phyloP scores from a whole-genome alignment of 192 early-diverging fungal species.

The Backusella morwellensis region DNA sequence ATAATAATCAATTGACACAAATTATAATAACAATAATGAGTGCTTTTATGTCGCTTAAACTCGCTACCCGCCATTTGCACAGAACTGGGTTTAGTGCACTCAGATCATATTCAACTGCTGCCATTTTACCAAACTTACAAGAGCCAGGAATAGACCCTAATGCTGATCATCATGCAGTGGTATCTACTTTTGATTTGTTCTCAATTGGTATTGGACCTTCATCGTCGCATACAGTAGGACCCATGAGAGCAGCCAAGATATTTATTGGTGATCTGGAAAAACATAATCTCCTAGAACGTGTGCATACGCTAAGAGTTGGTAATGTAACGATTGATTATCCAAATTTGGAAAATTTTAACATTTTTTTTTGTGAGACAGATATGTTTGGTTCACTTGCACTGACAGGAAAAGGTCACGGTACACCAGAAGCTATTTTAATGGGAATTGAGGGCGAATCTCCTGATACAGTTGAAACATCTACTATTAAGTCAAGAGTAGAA shows the following conservation, averaged over 20 bases:
- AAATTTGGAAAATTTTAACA: conserved; percentile 29
- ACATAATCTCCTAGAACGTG: conserved; percentile 61
- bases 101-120: conserved; percentile 18
- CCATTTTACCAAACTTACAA: neutral
- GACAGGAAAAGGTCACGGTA: conserved; percentile 96
- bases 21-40: neutral
- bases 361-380: conserved; percentile 48
- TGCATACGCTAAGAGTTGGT: conserved; percentile 36
- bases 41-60: conserved; percentile 1
- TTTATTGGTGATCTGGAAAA: conserved; percentile 85
- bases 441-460: conserved; percentile 90
- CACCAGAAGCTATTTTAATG: conserved; percentile 85
- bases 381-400: conserved; percentile 92
- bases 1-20: neutral
- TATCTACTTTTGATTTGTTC: conserved; percentile 93
- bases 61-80: neutral
- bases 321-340: conserved; percentile 51
- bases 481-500: conserved; percentile 71
- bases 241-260: conserved; percentile 95
- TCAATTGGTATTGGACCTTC: conserved; percentile 95
- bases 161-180: conserved; percentile 70
- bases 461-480: conserved; percentile 80
- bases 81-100: neutral
- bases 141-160: conserved; percentile 7
- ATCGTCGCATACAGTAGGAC: conserved; percentile 92